Evolutionary conservation across 2,329 filamentous ascomycete genomes (phyloP), one percentile per base, ranked within the genome.

Genomic region (Hypoxylon sp.): DNA sequence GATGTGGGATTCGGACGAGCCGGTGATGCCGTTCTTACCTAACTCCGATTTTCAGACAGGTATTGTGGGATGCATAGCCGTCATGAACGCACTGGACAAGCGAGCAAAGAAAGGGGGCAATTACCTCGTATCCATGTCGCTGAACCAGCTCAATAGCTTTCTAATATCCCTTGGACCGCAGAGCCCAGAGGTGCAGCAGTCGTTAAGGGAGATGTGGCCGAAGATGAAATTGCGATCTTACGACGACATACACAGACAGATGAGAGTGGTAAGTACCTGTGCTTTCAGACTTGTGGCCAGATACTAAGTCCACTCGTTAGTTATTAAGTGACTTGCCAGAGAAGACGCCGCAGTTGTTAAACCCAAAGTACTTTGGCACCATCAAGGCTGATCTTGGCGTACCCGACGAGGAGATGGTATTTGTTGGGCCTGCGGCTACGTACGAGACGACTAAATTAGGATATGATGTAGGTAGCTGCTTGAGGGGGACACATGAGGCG

Each of bases 41-140:
- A 77, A 77, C 59, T 76, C 75, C n/a, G 75, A 77, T 66, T 77
- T 75, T 47, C 74, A 76, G 67, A 77, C 75, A 6, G 75, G 75
- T 3, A 75, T 77, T 48, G 73, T 75, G 3, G 76, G 75, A 1
- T 76, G 73, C 56, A 65, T 76, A 24, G 76, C 64, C 6, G 72
- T 77, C 62, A 74, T 77, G 68, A 73, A 74, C 54, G 75, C 75
- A 11, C 53, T 77, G 13, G 67, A 74, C n/a, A 59, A 62, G 47
- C 64, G 75, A 39, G 70, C 68, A 19, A 70, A 63, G 48, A 64
- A 65, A 15, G 75, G 75, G 10, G 75, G 75, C 5, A 77, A 73
- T 32, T 77, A 78, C 21, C 75, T 77, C 11, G 76, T 77, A 11
- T 77, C 75, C 21, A 72, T 71, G 60, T 78, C 76, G 32, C 64